A percentile compares a stretch with the other conserved stretches of the same genome.
These are phyloP conservation scores for Tranzscheliella williamsii DNA, from an alignment of 1,284 basidiomycete genomes.

Conservation along the genomic window DNA sequence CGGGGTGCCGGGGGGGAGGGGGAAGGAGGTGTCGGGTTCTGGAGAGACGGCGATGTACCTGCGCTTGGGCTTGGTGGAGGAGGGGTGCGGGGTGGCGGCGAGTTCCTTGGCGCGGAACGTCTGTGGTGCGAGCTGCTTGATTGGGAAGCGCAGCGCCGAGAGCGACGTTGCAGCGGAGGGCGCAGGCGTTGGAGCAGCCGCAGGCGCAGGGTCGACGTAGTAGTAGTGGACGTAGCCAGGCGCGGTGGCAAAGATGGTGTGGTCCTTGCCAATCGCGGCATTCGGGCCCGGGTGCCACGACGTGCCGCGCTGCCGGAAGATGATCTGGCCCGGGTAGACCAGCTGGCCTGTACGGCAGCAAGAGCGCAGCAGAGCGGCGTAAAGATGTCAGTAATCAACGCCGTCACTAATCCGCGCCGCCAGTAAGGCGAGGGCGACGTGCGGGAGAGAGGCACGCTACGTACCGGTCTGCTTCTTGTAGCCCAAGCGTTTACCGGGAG, in stretches of 20 bases:
- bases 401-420: too few species aligned
- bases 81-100: slow-evolving; percentile 44
- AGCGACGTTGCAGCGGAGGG: slow-evolving; percentile 6
- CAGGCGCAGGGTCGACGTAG: slow-evolving; percentile 25
- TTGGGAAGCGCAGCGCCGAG: slow-evolving; percentile 29
- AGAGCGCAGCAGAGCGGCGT: too few species aligned
- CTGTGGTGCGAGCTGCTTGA: slow-evolving; percentile 15
- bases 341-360: slow-evolving; percentile 42
- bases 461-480: slow-evolving; percentile 54
- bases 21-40: slow-evolving; percentile 36
- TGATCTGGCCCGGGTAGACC: slow-evolving; percentile 55
- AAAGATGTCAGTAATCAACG: too few species aligned
- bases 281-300: slow-evolving; percentile 59
- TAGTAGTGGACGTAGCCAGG: slow-evolving; percentile 59
- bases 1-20: slow-evolving; percentile 26
- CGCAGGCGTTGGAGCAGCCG: background rate
- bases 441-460: background rate
- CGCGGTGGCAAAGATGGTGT: slow-evolving; percentile 57
- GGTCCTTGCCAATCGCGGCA: slow-evolving; percentile 56
- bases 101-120: slow-evolving; percentile 32
- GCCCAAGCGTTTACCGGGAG: slow-evolving; percentile 57
- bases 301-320: slow-evolving; percentile 58
- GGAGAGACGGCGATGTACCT: slow-evolving; percentile 57
- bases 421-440: too few species aligned
- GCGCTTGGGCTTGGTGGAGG: slow-evolving; percentile 39